Evolutionary conservation across 768 basidiomycete species (phyloP).

Genomic region (Tubosaeta brunneosetosa): DNA sequence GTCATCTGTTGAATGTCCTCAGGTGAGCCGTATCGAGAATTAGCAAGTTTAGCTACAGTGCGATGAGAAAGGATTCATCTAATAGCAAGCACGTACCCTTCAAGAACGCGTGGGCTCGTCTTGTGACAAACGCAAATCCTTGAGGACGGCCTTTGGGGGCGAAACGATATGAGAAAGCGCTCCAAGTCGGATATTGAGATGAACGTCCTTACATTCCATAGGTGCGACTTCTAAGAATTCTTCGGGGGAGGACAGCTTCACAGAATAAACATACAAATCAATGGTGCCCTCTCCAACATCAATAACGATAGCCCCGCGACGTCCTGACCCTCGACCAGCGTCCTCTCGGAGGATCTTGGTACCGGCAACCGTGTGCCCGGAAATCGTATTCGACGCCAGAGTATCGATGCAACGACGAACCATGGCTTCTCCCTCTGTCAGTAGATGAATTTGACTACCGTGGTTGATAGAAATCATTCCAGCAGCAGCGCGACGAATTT

Average conservation of each 20-base stretch:
- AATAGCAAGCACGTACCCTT: slow-evolving; percentile 14
- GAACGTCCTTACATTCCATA: slow-evolving; percentile 21
- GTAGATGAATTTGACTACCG: slow-evolving; percentile 18
- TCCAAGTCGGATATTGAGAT: background rate
- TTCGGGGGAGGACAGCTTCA: slow-evolving; percentile 15
- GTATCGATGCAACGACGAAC: slow-evolving; percentile 27
- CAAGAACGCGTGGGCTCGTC: slow-evolving; percentile 27
- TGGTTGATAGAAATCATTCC: slow-evolving; percentile 16
- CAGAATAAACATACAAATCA: slow-evolving; percentile 22
- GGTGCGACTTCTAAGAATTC: slow-evolving; percentile 33
- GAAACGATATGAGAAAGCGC: background rate
- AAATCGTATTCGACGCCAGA: background rate
- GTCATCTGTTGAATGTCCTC: slow-evolving; percentile 32
- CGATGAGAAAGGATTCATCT: background rate
- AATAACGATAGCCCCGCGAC: slow-evolving; percentile 36
- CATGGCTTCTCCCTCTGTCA: slow-evolving; percentile 26
- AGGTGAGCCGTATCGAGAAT: slow-evolving; percentile 25
- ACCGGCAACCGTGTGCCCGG: background rate
- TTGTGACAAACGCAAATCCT: slow-evolving; percentile 35
- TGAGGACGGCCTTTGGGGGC: slow-evolving; percentile 30
- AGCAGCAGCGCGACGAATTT: slow-evolving; percentile 17
- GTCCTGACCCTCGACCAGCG: slow-evolving; percentile 18
- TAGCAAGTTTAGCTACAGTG: slow-evolving; percentile 25
- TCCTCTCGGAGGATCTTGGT: slow-evolving; percentile 1
- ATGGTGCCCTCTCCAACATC: slow-evolving; percentile 37